Evolutionary conservation across 192 early-diverging fungal species (phyloP).

Genomic region (Diversispora eburnea): DNA sequence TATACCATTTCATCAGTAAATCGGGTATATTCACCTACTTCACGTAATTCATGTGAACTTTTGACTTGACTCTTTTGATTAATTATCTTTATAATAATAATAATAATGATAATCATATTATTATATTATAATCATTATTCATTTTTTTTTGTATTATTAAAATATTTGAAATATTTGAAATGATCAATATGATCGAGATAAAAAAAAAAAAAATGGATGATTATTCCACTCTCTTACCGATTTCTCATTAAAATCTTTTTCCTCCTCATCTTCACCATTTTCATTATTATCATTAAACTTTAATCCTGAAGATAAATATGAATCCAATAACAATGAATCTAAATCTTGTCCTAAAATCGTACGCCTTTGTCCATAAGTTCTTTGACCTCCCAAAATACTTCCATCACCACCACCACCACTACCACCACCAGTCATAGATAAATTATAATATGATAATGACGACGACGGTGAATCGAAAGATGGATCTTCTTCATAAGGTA

Average conservation of each 20-base stretch:
- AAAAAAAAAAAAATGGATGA: too few relatives aligned
- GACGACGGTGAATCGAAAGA: not conserved
- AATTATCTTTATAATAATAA: not conserved
- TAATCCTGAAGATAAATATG: not conserved
- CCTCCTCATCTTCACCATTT: not conserved
- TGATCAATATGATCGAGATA: not conserved
- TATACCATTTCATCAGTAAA: conserved; percentile 64
- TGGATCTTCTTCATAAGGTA: not conserved
- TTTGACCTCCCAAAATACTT: not conserved
- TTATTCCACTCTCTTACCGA: not conserved
- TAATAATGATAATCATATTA: not conserved
- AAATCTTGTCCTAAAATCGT: conserved; percentile 11
- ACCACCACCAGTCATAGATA: not conserved
- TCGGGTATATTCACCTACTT: conserved; percentile 50
- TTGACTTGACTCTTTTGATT: conserved; percentile 38
- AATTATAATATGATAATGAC: not conserved
- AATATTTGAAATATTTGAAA: not conserved
- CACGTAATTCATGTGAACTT: conserved; percentile 55
- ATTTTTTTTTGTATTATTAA: not conserved
- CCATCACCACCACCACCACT: not conserved
- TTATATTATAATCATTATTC: not conserved
- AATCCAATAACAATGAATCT: not conserved
- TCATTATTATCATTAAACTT: not conserved
- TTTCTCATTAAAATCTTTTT: not conserved
- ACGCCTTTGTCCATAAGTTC: conserved; percentile 21